phyloP scores from a whole-genome alignment of 192 early-diverging fungal species.

The Pilobolus umbonatus region DNA sequence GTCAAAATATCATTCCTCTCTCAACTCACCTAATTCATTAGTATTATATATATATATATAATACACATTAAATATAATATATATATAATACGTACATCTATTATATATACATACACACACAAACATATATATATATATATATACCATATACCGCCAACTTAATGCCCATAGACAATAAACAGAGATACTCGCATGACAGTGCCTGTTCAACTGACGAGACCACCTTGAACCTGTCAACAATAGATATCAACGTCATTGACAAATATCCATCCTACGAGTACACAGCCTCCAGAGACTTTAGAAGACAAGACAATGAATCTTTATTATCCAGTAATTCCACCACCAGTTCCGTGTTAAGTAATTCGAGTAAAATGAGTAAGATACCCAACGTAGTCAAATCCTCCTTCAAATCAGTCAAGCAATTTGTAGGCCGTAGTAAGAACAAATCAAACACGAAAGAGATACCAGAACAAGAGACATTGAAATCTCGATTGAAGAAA shows the following conservation, averaged over 20 bases:
- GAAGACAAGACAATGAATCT: slow-evolving; percentile 27
- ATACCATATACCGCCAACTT: background rate
- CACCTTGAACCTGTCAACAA: background rate
- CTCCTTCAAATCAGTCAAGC: slow-evolving; percentile 25
- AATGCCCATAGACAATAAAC: slow-evolving; percentile 2
- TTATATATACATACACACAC: no score
- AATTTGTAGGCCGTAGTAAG: slow-evolving; percentile 13
- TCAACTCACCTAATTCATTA: background rate
- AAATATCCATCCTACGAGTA: background rate
- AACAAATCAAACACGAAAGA: background rate
- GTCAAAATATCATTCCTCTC: background rate
- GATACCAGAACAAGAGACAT: background rate
- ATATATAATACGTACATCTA: background rate
- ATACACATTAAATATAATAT: background rate
- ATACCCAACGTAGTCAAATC: slow-evolving; percentile 28
- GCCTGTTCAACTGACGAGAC: background rate
- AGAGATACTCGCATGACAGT: slow-evolving; percentile 6
- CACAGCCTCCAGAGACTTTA: background rate
- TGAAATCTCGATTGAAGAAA: background rate
- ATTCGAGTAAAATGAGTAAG: slow-evolving; percentile 23
- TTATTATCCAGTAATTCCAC: slow-evolving; percentile 26
- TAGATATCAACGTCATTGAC: background rate
- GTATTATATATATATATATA: background rate
- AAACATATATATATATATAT: no score
- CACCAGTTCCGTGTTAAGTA: slow-evolving; percentile 31